Conservation (phyloP, 2,329 filamentous ascomycete species). For the Xylariaceae sp. region DNA sequence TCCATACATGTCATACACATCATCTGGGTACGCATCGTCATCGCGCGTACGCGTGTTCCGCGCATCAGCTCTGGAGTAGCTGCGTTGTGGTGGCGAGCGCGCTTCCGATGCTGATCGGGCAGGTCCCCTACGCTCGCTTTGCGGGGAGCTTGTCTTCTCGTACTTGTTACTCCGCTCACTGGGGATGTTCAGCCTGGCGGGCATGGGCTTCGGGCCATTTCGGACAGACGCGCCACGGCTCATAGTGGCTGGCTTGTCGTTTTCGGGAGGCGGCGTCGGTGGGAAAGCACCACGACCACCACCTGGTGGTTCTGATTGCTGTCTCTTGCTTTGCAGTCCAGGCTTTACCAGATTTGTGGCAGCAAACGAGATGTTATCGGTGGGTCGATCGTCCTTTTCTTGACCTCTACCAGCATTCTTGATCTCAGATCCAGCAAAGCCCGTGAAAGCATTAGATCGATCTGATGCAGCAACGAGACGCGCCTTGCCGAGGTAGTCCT, state of each 20-base stretch:
- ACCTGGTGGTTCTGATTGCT: conserved; percentile 78
- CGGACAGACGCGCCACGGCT: conserved; percentile 58
- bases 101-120: conserved; percentile 38
- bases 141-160: conserved; percentile 47
- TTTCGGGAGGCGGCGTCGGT: conserved; percentile 95
- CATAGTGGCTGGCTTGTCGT: conserved; percentile 56
- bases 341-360: conserved; percentile 91
- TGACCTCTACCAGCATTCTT: conserved; percentile 60
- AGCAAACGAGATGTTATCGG: conserved; percentile 83
- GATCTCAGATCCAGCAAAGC: conserved; percentile 74
- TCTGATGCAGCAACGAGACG: conserved; percentile 86
- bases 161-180: conserved; percentile 49
- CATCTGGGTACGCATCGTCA: conserved; percentile 61
- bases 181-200: conserved; percentile 60
- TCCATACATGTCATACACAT: conserved; percentile 63
- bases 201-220: conserved; percentile 56
- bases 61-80: conserved; percentile 35
- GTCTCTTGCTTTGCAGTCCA: conserved; percentile 71
- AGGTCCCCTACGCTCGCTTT: conserved; percentile 31
- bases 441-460: conserved; percentile 73
- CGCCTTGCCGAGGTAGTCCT: conserved; percentile 97
- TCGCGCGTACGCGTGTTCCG: conserved; percentile 39
- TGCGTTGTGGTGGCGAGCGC: conserved; percentile 41
- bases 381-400: conserved; percentile 72
- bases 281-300: conserved; percentile 80